A percentile compares a stretch with the other conserved stretches of the same genome.
Conservation (phyloP, 1,284 basidiomycete species). For the Ganoderma boninense region DNA sequence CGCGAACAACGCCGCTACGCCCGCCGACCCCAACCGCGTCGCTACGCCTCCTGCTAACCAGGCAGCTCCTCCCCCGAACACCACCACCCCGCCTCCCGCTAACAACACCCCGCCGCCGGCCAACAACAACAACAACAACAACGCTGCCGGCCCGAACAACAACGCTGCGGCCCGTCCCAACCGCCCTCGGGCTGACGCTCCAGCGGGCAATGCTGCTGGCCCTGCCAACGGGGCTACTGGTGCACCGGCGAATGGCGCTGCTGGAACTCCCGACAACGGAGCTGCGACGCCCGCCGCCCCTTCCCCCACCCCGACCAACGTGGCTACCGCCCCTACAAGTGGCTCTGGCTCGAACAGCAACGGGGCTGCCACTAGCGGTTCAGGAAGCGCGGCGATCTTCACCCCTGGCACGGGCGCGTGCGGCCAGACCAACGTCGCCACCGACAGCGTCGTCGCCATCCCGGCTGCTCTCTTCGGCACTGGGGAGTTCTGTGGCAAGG, state of each 20-base stretch:
- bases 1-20: not conserved
- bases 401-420: constrained; percentile 46
- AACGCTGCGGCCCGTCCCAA: not conserved
- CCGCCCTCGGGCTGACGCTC: not conserved
- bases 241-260: too few relatives aligned
- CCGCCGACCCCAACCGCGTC: not conserved
- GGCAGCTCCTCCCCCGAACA: not conserved
- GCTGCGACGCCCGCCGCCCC: not conserved
- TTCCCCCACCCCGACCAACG: not conserved
- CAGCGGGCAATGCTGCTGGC: not conserved
- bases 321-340: not conserved
- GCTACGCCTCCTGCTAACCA: not conserved
- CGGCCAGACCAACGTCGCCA: constrained; percentile 42
- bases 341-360: not conserved
- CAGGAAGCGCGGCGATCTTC: constrained; percentile 44
- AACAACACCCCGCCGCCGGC: not conserved
- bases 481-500: constrained; percentile 29
- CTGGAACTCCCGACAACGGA: too few relatives aligned
- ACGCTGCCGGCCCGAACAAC: not conserved
- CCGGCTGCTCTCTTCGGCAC: constrained; percentile 27
- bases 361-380: not conserved
- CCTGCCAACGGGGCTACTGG: not conserved
- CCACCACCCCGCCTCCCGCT: not conserved
- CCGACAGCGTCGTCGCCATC: constrained; percentile 47
- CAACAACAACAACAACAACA: not conserved